These are phyloP conservation scores for Chalciporus piperatus DNA, from an alignment of 768 basidiomycete species.

Conservation along the genomic window DNA sequence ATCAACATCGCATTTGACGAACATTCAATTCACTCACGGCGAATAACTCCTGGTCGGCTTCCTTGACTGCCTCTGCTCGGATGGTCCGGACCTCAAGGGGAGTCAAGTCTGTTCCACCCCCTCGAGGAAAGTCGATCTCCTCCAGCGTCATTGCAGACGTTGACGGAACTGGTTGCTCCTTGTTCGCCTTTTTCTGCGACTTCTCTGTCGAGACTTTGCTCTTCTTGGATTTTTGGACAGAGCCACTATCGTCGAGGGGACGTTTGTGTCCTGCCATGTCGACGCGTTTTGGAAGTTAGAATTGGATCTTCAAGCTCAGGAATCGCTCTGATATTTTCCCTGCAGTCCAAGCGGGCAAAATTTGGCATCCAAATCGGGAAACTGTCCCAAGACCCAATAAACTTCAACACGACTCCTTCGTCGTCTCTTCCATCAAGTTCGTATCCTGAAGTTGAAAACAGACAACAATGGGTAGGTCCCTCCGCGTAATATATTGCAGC, in stretches of 20 bases:
- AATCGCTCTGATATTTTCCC: not conserved
- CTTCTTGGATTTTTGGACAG: conserved; percentile 58
- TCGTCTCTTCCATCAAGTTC: too few species aligned
- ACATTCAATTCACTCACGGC: conserved; percentile 41
- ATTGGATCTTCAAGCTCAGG: not conserved
- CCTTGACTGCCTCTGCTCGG: conserved; percentile 78
- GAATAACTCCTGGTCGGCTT: conserved; percentile 81
- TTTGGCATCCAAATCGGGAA: conserved; percentile 19
- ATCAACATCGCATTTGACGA: conserved; percentile 3
- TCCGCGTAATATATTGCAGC: not conserved
- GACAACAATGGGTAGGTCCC: conserved; percentile 32
- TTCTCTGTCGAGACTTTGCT: conserved; percentile 41
- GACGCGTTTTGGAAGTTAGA: not conserved
- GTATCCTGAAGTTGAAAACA: not conserved
- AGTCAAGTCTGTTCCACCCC: conserved; percentile 87
- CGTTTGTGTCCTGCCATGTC: conserved; percentile 58
- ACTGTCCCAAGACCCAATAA: not conserved
- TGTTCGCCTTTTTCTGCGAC: conserved; percentile 20
- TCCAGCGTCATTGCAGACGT: conserved; percentile 47
- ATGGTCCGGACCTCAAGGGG: conserved; percentile 86
- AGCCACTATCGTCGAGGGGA: conserved; percentile 50
- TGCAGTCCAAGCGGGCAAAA: too few species aligned
- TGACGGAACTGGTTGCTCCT: conserved; percentile 30
- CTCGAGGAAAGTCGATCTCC: conserved; percentile 93
- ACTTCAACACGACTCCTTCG: not conserved